A percentile compares a stretch with the other conserved stretches of the same genome.
Conservation (phyloP, 768 basidiomycete genomes). For the Boletus tomentosulus region DNA sequence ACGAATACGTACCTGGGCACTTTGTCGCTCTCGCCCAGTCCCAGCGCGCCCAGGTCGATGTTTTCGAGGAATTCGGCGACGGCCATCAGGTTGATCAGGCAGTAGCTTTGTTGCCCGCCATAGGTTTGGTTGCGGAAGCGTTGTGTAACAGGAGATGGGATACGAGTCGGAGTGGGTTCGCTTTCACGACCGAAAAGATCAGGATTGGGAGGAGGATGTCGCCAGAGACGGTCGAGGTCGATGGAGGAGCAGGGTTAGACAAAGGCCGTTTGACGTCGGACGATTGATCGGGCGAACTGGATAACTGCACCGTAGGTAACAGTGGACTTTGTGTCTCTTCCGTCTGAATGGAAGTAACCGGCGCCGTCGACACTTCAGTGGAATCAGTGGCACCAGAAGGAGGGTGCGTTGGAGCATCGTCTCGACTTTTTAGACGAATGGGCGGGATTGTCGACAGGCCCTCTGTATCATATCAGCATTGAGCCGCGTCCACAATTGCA, state of each 20-base stretch:
- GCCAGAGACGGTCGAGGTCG: conserved; percentile 61
- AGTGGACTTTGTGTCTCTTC: conserved; percentile 5
- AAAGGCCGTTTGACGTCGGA: not conserved
- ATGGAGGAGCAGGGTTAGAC: conserved; percentile 8
- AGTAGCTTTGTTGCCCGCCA: conserved; percentile 80
- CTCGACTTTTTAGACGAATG: conserved; percentile 67
- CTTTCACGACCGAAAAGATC: conserved; percentile 91
- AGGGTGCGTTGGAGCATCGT: conserved; percentile 11
- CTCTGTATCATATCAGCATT: conserved; percentile 40
- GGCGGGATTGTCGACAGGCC: conserved; percentile 72
- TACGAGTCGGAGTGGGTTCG: conserved; percentile 81
- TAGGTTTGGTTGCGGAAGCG: conserved; percentile 29
- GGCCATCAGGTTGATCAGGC: conserved; percentile 90
- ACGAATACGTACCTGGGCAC: conserved; percentile 51
- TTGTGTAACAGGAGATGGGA: conserved; percentile 41
- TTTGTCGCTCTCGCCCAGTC: conserved; percentile 54
- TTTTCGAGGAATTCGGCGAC: conserved; percentile 95
- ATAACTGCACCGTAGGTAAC: conserved; percentile 4
- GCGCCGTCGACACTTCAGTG: conserved; percentile 3
- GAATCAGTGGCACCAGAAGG: not conserved
- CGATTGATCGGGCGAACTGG: conserved; percentile 2
- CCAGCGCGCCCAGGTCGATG: conserved; percentile 76
- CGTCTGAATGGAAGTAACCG: conserved; percentile 1
- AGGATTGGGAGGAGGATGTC: conserved; percentile 91
- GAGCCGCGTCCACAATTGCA: not conserved